Evolutionary conservation across 495 filamentous ascomycete species (phyloP), one percentile per base, ranked within the genome.

Genomic region (Aspergillus homomorphus): DNA sequence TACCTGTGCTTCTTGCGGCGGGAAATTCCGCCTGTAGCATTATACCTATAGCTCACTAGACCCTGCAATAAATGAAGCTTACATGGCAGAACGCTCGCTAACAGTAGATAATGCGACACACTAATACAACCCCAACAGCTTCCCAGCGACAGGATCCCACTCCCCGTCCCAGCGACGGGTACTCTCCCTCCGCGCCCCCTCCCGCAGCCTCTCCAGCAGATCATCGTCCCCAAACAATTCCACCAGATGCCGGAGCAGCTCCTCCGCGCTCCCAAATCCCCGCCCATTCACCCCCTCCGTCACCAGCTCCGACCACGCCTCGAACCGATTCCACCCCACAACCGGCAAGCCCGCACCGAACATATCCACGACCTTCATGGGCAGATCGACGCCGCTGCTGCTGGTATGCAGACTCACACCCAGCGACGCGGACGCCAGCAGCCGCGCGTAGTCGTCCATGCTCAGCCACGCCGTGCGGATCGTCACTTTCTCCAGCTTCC

Each of bases 351-450:
- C 94, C 0, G 91, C 87, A 0, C 94, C 94, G 66, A 98, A 96
- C 90, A 99, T 94, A 65, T 99, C 94, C 6, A 99, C 92, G 8
- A 99, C 92, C 74, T 99, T 99, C 94, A 99, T 99, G 0, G 94
- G 94, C 21, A 99, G 74, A 74, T 99, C 94, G 0, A 99, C 90
- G 3, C 94, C 94, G 45, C 90, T 96, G 62, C 88, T 92, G 61
- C 90, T 95, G 54, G 83, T 95, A 71, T 99, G 94, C 50, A 99
- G 77, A 64, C 89, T 94, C 18, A 99, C 83, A 2, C 94, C 94
- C 12, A 98, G 70, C 57, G 97, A 94, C 18, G 94, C 93, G 45
- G 87, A 87, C 24, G 86, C 91, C n/a, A 99, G 80, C 14, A 98
- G 80, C 4, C 72, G 79, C 1, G 94, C 93, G 69, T 99, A 99